Evolutionary conservation across 2,329 filamentous ascomycete species (phyloP).

Genomic region (Domatiomyces catenatus): DNA sequence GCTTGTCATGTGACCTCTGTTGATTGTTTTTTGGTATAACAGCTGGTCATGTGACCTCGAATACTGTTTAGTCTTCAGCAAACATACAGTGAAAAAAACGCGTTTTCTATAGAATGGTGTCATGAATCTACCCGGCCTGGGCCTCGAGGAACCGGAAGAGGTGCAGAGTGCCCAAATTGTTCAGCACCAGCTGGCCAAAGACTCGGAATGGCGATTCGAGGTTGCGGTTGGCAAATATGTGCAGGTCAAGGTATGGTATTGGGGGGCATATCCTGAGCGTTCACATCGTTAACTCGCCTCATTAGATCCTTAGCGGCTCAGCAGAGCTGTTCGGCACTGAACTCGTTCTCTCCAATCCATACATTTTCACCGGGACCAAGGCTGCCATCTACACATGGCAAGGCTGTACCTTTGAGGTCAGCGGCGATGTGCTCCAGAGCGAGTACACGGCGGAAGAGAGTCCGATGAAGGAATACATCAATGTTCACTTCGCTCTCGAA

Average conservation of each 20-base stretch:
- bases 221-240: constrained; percentile 42
- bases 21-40: too few species aligned
- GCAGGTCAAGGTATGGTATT: constrained; percentile 35
- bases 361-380: constrained; percentile 68
- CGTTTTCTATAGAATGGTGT: constrained; percentile 5
- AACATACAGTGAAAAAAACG: neutral
- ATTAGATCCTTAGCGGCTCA: constrained; percentile 56
- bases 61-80: neutral
- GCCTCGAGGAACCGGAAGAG: constrained; percentile 48
- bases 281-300: neutral
- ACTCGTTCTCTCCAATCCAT: constrained; percentile 63
- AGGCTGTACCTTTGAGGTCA: constrained; percentile 72
- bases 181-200: constrained; percentile 42
- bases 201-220: constrained; percentile 67
- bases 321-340: constrained; percentile 94
- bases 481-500: constrained; percentile 76
- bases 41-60: neutral
- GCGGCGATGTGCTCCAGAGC: constrained; percentile 43
- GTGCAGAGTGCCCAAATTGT: constrained; percentile 24
- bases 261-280: neutral
- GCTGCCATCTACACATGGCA: constrained; percentile 85
- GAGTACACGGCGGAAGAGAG: constrained; percentile 65
- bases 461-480: constrained; percentile 63
- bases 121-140: constrained; percentile 63
- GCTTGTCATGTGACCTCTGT: neutral